These are phyloP conservation scores for Seiridium unicorne DNA, from an alignment of 2,329 filamentous ascomycete genomes.

Conservation along the genomic window DNA sequence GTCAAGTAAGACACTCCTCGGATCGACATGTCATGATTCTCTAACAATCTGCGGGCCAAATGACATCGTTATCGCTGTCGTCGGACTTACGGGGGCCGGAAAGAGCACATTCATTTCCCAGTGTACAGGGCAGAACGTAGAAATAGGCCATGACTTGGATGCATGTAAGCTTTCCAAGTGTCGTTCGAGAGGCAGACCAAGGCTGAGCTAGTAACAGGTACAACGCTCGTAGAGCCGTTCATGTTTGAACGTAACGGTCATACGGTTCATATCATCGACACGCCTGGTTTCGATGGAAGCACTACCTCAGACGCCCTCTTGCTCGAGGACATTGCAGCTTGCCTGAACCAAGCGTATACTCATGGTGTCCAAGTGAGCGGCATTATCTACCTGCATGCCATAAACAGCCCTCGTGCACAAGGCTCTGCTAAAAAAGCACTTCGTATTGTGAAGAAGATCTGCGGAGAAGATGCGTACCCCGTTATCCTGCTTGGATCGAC, in stretches of 20 bases:
- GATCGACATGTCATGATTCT: background rate
- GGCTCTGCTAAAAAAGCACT: background rate
- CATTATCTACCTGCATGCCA: background rate
- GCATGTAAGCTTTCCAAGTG: background rate
- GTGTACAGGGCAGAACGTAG: background rate
- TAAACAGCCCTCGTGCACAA: background rate
- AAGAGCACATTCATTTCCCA: background rate
- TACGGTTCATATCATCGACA: background rate
- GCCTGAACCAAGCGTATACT: background rate
- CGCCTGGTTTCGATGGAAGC: background rate
- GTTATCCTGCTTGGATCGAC: background rate
- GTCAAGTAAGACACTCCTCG: background rate
- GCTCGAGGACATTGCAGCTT: background rate
- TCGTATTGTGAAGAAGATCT: background rate
- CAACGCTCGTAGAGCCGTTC: background rate
- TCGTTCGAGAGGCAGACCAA: background rate
- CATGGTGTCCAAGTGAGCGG: background rate
- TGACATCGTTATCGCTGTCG: background rate
- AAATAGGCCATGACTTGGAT: background rate
- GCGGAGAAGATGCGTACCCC: background rate
- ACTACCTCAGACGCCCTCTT: background rate
- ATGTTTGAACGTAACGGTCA: background rate
- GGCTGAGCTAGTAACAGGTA: background rate
- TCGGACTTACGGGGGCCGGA: background rate
- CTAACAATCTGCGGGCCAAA: background rate